These are phyloP conservation scores for Coemansia sp. DNA, from an alignment of 192 early-diverging fungal genomes.

Conservation along the genomic window DNA sequence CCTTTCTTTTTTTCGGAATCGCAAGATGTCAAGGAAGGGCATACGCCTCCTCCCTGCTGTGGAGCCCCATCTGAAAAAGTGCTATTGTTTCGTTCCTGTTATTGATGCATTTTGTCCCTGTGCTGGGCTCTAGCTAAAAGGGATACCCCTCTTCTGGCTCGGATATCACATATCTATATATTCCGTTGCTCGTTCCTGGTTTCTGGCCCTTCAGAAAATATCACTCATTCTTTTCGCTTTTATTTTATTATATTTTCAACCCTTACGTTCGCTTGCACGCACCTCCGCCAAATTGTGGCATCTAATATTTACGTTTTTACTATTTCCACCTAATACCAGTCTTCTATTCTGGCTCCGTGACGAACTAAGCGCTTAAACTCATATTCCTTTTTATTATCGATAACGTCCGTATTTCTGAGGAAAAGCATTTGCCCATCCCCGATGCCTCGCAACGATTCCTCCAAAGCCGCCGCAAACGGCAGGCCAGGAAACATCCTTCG, in stretches of 20 bases:
- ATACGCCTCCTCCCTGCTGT: not conserved
- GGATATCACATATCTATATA: not conserved
- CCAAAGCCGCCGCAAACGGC: not conserved
- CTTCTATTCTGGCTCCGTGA: not conserved
- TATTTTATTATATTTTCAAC: not conserved
- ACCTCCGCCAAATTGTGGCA: not conserved
- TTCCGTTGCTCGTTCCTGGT: not conserved
- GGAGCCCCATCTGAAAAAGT: not conserved
- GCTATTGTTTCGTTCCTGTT: not conserved
- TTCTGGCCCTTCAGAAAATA: not conserved
- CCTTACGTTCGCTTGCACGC: conserved; percentile 2
- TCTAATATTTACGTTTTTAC: not conserved
- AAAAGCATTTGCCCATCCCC: not conserved
- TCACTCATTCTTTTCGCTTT: not conserved
- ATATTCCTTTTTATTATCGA: not conserved
- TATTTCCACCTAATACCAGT: not conserved
- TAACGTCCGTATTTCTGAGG: not conserved
- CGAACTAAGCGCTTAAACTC: not conserved
- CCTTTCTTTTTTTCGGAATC: not conserved
- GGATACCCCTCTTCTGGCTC: not conserved
- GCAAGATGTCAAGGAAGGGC: too few relatives aligned
- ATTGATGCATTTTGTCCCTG: not conserved
- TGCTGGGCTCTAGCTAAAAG: not conserved
- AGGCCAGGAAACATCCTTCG: conserved; percentile 4
- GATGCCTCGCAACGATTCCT: conserved; percentile 6